Evolutionary conservation across 208 protist genomes (phyloP), one percentile per base, ranked within the genome.

Genomic region (Acanthamoeba triangularis): DNA sequence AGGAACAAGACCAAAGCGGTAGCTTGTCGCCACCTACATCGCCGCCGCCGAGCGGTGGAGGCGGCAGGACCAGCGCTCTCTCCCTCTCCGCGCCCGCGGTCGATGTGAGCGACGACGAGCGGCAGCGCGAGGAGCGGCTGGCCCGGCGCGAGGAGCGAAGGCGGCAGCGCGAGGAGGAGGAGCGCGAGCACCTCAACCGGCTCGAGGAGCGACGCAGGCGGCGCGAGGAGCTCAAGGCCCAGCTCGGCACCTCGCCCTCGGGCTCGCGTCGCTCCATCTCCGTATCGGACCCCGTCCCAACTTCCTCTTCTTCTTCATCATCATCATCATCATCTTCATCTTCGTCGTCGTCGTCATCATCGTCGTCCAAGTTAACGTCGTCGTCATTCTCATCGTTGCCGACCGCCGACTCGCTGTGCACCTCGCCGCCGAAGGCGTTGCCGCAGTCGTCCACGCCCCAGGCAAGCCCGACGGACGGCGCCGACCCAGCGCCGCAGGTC

Each of bases 151-250:
- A 91, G 30, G 84, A 91, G 56, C 49, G 84, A 41, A 41, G 59
- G 56, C 10, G 23, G 2, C 25, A 91, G 56, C 49, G 84, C 30
- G 59, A 91, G 56, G 84, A 63, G 49, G 56, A 72, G 35, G 84
- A 91, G 33, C 49, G 84, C 30, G 84, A 91, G 25, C 84, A 91
- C 84, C 54, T 69, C 84, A 72, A 91, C 49, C 84, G 59, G 56
- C 84, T 91, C 56, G 84, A 91, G 54, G 84, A 91, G 47, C 84
- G 84, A 49, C 84, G 84, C 33, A 10, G 84, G 59, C 49, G 84
- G n/a, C n/a, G 84, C 16, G 84, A 63, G 18, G 84, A 91, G 84
- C 84, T 91, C 84, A 91, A 72, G 84, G 59, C 56, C 49, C 30
- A 72, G 37, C 7, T 72, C 49, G 59, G 56, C 3, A n/a, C 59